Evolutionary conservation across 2,329 filamentous ascomycete species (phyloP), one percentile per base, ranked within the genome.

Genomic region (Coccinonectria pachysandricola): DNA sequence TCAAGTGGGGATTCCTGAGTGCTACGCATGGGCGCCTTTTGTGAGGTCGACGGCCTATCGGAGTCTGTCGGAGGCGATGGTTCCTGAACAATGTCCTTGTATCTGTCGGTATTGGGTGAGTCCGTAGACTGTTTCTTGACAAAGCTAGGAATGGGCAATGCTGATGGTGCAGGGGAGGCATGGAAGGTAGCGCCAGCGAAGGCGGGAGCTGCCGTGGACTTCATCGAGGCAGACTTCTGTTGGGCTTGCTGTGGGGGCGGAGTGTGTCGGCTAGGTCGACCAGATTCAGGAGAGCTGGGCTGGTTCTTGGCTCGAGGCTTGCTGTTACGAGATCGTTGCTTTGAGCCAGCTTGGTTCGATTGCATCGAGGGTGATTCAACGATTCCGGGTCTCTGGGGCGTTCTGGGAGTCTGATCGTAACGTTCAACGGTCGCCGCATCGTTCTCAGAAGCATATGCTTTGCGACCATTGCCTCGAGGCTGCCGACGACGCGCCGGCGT

Each of bases 101-200:
- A 57, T 18, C 37, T 23, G 42, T 33, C 54, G 44, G 24, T 40
- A 23, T 37, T 35, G 5, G 68, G 72, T 4, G 76, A 77, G 31
- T 80, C 77, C 4, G 77, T 76, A 8, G 82, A 66, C 0, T 83
- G 76, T 45, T 80, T 87, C 15, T 80, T 79, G 17, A 65, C 72
- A 53, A 95, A 94, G 47, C 80, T 92, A 8, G 91, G 91, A 32
- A 95, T 80, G 1, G 91, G 91, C 16, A 98, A 65, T 13, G 85
- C 77, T 7, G 86, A 92, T 1, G 91, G 81, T 2, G 87, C 88
- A 12, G 91, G 91, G 7, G 91, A 96, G 20, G 86, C 83, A 54
- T 95, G 87, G 53, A 96, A 98, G 5, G 86, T 92, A 17, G 88
- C 81, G 9, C 88, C 91, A 19, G 91, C 91, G 57, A 94, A 98